Evolutionary conservation across 306 rosid genomes (phyloP), one percentile per base, ranked within the genome.

Genomic region (Cajanus cajan): DNA sequence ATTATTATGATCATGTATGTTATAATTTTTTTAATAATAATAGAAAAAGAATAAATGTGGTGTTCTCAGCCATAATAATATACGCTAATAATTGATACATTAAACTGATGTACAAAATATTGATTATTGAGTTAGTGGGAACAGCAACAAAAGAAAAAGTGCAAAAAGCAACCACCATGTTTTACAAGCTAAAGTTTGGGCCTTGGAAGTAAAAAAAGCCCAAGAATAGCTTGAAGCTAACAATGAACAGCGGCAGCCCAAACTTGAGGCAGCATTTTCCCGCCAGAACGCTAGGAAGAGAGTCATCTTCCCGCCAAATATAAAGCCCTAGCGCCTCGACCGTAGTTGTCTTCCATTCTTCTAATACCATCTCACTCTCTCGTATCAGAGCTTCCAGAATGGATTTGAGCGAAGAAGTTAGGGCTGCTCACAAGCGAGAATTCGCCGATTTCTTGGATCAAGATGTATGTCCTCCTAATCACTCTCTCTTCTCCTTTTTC

Each of bases 401-500:
- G 99, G 99, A 96, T 69, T 31, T 90, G 77, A 89, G 90, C 86
- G 99, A 96, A 52, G 99, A 93, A 82, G 87, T 89, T 28, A 84
- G 98, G 84, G 97, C 97, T 10, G 93, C 94, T 76, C 94, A 96
- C 94, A 89, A 89, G 88, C 97, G 99, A 59, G 99, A 93, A 62
- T 89, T 96, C 73, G 76, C 89, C 62, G 87, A 88, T 55, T 96
- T 96, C 88, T 80, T 96, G 40, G 99, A 96, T 50, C 96, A 93
- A 78, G 94, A 90, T 73, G 99, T 95, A 79, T 14, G 85, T 25
- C 31, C 3, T 28, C 15, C 0, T 8, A n/a, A 48, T 15, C 14
- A 25, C 8, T 33, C 24, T 1, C 8, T 7, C 54, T 16, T 78
- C 65, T 83, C 33, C 2, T 37, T 40, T 8, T 16, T 33, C 11